Evolutionary conservation across 805 yeast genomes (phyloP).

Genomic region (Starmerella riodocensis): DNA sequence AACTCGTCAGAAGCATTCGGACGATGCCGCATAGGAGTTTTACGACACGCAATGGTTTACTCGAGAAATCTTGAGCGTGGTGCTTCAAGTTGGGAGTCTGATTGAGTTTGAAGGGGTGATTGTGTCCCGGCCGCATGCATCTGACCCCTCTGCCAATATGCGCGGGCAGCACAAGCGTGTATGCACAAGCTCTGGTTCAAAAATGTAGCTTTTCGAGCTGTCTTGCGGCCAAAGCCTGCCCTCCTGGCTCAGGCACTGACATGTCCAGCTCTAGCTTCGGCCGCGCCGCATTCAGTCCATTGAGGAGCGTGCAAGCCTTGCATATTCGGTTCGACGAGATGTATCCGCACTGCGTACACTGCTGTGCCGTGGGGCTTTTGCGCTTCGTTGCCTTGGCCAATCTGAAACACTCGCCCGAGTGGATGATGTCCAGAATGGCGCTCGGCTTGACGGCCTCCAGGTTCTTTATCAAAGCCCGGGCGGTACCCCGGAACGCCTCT

Average conservation of each 20-base stretch:
- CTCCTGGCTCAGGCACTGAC: constrained; percentile 43
- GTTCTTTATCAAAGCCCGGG: constrained; percentile 80
- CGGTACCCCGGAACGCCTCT: constrained; percentile 96
- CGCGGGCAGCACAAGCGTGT: too few species aligned
- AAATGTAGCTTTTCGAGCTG: constrained; percentile 35
- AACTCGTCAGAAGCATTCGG: too few species aligned
- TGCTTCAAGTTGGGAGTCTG: too few species aligned
- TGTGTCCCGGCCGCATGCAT: too few species aligned
- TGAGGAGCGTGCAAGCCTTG: constrained; percentile 81
- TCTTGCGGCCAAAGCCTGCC: constrained; percentile 24
- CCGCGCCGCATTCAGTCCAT: constrained; percentile 66
- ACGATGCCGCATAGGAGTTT: too few species aligned
- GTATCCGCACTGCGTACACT: constrained; percentile 82
- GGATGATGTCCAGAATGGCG: constrained; percentile 85
- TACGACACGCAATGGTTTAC: too few species aligned
- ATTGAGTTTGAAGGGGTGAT: too few species aligned
- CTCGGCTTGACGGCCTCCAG: constrained; percentile 83
- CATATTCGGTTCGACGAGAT: constrained; percentile 77
- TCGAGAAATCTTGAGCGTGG: too few species aligned
- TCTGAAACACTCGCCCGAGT: constrained; percentile 59
- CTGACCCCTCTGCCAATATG: too few species aligned
- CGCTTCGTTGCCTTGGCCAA: constrained; percentile 13
- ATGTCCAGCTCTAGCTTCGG: constrained; percentile 57
- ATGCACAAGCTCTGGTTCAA: too few species aligned
- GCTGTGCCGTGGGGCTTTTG: constrained; percentile 25